phyloP scores from a whole-genome alignment of 2,329 filamentous ascomycete species.

The Aspergillus persii region DNA sequence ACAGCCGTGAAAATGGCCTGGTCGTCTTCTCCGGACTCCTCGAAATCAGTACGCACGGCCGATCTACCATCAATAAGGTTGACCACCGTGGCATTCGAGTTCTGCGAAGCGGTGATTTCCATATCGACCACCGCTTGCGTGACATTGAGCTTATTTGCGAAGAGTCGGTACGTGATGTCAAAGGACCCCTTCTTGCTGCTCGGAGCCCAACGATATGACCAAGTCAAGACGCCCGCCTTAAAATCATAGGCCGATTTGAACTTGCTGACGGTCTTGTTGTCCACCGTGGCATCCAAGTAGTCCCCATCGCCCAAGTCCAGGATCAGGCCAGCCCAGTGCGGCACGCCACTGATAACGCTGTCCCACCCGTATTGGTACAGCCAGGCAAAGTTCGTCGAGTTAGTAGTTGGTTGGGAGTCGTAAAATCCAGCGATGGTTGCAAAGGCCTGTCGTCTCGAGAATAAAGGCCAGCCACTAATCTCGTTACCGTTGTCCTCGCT shows the following conservation, averaged over 20 bases:
- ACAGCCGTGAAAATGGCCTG: slow-evolving; percentile 65
- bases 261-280: slow-evolving; percentile 56
- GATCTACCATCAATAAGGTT: slow-evolving; percentile 68
- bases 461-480: slow-evolving; percentile 67
- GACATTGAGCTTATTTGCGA: slow-evolving; percentile 62
- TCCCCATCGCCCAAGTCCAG: slow-evolving; percentile 54
- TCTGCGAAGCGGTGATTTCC: slow-evolving; percentile 54
- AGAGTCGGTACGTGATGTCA: slow-evolving; percentile 63
- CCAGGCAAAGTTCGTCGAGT: slow-evolving; percentile 66
- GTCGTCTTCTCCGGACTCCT: slow-evolving; percentile 55
- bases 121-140: slow-evolving; percentile 62
- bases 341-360: slow-evolving; percentile 68
- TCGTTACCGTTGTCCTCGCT: slow-evolving; percentile 49
- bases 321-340: slow-evolving; percentile 64
- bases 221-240: slow-evolving; percentile 60
- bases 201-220: slow-evolving; percentile 67
- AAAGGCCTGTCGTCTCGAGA: slow-evolving; percentile 62
- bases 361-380: slow-evolving; percentile 68
- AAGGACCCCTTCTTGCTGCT: slow-evolving; percentile 47
- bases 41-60: slow-evolving; percentile 63
- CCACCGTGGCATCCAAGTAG: slow-evolving; percentile 61
- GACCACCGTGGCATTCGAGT: slow-evolving; percentile 58
- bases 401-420: slow-evolving; percentile 58
- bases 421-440: slow-evolving; percentile 68
- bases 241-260: slow-evolving; percentile 64